phyloP scores from a whole-genome alignment of 208 protist genomes.

The Leptomonas seymouri region DNA sequence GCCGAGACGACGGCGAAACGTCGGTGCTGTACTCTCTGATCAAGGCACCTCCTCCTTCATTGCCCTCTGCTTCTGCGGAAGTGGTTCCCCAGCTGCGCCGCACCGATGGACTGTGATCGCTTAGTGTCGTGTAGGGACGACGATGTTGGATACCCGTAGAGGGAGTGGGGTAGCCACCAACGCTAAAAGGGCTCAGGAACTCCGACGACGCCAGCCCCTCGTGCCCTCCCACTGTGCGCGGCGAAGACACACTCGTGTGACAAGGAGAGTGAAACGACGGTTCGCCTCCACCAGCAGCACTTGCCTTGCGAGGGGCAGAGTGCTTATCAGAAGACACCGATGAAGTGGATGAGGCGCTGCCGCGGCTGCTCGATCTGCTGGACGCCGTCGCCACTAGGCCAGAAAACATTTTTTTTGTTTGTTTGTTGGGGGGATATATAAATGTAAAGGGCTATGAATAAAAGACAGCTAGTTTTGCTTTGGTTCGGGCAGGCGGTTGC shows the following conservation, averaged over 20 bases:
- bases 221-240: conserved; percentile 8
- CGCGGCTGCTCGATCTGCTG: not conserved
- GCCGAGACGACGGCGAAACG: not conserved
- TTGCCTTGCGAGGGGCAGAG: too few species aligned
- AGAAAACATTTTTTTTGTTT: conserved; percentile 29
- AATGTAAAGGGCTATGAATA: conserved; percentile 15
- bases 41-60: not conserved
- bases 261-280: conserved; percentile 1
- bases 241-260: not conserved
- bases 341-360: conserved; percentile 2
- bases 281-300: not conserved
- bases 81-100: not conserved
- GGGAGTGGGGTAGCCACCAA: conserved; percentile 3
- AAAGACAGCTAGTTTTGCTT: too few species aligned
- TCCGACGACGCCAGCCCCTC: conserved; percentile 1
- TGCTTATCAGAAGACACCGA: not conserved
- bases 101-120: not conserved
- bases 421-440: not conserved
- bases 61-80: not conserved
- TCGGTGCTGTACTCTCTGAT: not conserved
- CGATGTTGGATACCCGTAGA: not conserved
- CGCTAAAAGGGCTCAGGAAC: conserved; percentile 26
- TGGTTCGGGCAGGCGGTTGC: too few species aligned
- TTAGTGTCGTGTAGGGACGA: not conserved
- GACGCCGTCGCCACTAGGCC: conserved; percentile 20